Conservation (phyloP, 2,329 filamentous ascomycete genomes). For the Aureobasidium subglaciale region DNA sequence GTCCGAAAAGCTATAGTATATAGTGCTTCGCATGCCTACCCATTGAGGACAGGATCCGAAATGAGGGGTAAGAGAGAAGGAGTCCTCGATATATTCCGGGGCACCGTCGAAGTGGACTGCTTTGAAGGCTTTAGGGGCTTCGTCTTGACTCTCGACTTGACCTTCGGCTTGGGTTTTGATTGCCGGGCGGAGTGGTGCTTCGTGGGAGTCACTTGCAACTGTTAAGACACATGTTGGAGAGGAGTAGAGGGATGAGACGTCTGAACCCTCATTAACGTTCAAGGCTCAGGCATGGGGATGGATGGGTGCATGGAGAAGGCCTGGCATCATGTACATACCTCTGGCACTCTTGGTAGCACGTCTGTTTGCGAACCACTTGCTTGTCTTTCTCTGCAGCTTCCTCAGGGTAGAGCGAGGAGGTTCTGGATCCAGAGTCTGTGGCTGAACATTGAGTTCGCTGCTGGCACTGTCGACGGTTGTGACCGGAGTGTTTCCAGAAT, state of each 20-base stretch:
- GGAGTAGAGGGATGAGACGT: not conserved
- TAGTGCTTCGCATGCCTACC: slow-evolving; percentile 4
- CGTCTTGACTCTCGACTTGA: not conserved
- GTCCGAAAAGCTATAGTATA: slow-evolving; percentile 7
- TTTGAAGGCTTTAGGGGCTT: not conserved
- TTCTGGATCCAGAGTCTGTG: not conserved
- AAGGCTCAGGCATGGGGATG: not conserved
- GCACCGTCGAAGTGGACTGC: slow-evolving; percentile 12
- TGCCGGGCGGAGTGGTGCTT: not conserved
- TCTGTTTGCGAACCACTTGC: not conserved
- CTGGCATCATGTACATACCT: not conserved
- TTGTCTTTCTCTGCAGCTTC: not conserved
- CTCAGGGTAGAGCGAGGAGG: not conserved
- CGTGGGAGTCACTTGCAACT: not conserved
- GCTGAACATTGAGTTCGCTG: not conserved
- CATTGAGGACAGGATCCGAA: not conserved
- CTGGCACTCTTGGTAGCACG: slow-evolving; percentile 2
- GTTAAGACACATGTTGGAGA: not conserved
- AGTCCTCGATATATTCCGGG: slow-evolving; percentile 14
- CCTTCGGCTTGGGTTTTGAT: not conserved
- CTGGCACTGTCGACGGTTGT: not conserved
- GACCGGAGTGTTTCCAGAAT: not conserved
- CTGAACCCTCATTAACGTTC: slow-evolving; percentile 10
- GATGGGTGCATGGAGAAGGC: not conserved
- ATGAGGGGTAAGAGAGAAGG: not conserved